phyloP scores from a whole-genome alignment of 306 rosid species.

The Rosa lucieae region DNA sequence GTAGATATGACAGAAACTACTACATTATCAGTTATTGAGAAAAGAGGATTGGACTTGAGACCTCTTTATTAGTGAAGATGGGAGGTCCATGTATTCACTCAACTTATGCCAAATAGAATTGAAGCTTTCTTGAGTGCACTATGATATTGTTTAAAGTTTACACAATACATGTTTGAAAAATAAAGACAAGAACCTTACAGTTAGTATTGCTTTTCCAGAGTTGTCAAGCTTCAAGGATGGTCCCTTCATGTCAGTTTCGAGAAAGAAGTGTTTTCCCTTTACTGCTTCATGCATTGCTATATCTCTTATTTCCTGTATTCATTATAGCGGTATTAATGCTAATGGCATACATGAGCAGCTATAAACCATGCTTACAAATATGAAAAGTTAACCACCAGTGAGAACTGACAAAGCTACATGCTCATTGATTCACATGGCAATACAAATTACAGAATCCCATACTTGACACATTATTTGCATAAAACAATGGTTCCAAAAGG shows the following conservation, averaged over 20 bases:
- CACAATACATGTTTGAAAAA: background rate
- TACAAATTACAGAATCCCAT: background rate
- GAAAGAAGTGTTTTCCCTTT: constrained; percentile 81
- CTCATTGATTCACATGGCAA: background rate
- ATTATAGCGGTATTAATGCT: background rate
- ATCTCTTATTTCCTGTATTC: constrained; percentile 77
- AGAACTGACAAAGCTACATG: background rate
- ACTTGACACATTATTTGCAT: background rate
- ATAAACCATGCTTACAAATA: background rate
- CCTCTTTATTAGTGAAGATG: background rate
- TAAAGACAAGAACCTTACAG: constrained; percentile 47
- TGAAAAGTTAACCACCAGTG: constrained; percentile 3
- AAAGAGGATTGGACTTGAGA: too few species aligned
- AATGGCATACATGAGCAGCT: constrained; percentile 16
- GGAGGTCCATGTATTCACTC: background rate
- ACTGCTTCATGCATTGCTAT: constrained; percentile 68
- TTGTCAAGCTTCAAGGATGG: constrained; percentile 84
- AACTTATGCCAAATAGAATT: background rate
- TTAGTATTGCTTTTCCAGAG: constrained; percentile 86
- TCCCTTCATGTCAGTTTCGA: constrained; percentile 80
- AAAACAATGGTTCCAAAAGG: background rate
- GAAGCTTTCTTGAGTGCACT: background rate
- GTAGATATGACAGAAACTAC: too few species aligned
- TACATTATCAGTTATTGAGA: too few species aligned
- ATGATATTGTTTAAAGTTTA: background rate